Conservation (phyloP, 352 stramenopile species). For the Phytophthora brassicae region DNA sequence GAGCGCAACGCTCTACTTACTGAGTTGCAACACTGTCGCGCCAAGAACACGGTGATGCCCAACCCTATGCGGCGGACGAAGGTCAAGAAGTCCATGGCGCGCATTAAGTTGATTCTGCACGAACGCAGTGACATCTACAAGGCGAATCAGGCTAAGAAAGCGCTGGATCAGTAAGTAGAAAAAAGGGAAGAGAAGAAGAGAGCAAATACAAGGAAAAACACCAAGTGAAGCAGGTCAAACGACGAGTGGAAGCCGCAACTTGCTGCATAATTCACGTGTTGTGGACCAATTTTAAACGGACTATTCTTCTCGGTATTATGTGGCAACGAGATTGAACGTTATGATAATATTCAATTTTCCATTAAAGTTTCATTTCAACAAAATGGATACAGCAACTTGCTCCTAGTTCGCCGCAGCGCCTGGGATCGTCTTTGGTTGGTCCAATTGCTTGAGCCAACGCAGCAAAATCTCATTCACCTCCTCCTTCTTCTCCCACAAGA, state of each 20-base stretch:
- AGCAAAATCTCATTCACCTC: slow-evolving; percentile 37
- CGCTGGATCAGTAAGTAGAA: slow-evolving; percentile 25
- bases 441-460: slow-evolving; percentile 34
- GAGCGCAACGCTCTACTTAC: slow-evolving; percentile 97
- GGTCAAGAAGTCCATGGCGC: slow-evolving; percentile 88
- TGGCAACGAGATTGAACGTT: too few relatives aligned
- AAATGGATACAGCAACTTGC: too few relatives aligned
- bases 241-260: too few relatives aligned
- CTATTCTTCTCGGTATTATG: too few relatives aligned
- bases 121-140: slow-evolving; percentile 81
- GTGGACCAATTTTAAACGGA: too few relatives aligned
- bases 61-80: slow-evolving; percentile 79
- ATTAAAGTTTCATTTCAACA: too few relatives aligned
- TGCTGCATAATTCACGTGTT: too few relatives aligned
- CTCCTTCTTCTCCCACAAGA: slow-evolving; percentile 57
- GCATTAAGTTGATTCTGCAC: slow-evolving; percentile 86
- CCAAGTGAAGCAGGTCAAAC: neutral
- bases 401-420: slow-evolving; percentile 10
- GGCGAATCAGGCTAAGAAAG: slow-evolving; percentile 65
- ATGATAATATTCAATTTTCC: too few relatives aligned
- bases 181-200: neutral
- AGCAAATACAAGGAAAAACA: slow-evolving; percentile 17
- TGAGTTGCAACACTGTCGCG: slow-evolving; percentile 83
- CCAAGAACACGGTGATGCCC: slow-evolving; percentile 76
- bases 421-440: slow-evolving; percentile 2